Conservation (phyloP, 2,329 filamentous ascomycete species). For the Alternaria sp. region DNA sequence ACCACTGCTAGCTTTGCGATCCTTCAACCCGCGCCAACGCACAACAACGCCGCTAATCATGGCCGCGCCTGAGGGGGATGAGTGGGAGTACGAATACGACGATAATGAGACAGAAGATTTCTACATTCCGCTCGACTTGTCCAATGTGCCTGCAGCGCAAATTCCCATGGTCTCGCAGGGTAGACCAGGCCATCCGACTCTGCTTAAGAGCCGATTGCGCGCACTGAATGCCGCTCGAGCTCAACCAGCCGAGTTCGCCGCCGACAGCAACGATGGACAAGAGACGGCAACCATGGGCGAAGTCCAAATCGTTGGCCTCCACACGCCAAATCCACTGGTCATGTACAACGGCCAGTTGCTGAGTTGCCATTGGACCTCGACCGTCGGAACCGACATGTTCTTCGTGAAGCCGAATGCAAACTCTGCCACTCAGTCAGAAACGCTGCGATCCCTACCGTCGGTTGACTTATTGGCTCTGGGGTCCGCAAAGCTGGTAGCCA, state of each 20-base stretch:
- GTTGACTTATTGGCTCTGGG: slow-evolving; percentile 77
- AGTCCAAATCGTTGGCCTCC: slow-evolving; percentile 84
- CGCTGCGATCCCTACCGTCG: slow-evolving; percentile 60
- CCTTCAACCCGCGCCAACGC: background rate
- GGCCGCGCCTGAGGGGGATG: slow-evolving; percentile 43
- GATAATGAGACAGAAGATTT: slow-evolving; percentile 62
- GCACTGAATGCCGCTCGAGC: slow-evolving; percentile 33
- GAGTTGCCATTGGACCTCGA: slow-evolving; percentile 79
- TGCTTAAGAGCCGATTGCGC: slow-evolving; percentile 38
- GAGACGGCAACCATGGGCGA: slow-evolving; percentile 38
- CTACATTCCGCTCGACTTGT: slow-evolving; percentile 67
- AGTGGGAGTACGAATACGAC: slow-evolving; percentile 69
- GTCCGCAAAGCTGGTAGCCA: slow-evolving; percentile 72
- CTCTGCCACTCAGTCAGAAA: slow-evolving; percentile 37
- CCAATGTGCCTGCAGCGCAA: slow-evolving; percentile 42
- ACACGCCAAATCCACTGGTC: slow-evolving; percentile 76
- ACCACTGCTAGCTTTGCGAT: background rate
- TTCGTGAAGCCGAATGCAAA: slow-evolving; percentile 56
- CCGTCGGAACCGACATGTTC: slow-evolving; percentile 83
- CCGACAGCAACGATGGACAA: slow-evolving; percentile 17
- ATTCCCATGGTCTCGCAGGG: slow-evolving; percentile 22
- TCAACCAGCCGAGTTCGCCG: slow-evolving; percentile 14
- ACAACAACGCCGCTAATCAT: slow-evolving; percentile 18
- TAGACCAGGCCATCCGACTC: slow-evolving; percentile 30
- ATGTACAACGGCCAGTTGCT: slow-evolving; percentile 81